Evolutionary conservation across 306 rosid species (phyloP).

Genomic region (Dalbergia cultrata): DNA sequence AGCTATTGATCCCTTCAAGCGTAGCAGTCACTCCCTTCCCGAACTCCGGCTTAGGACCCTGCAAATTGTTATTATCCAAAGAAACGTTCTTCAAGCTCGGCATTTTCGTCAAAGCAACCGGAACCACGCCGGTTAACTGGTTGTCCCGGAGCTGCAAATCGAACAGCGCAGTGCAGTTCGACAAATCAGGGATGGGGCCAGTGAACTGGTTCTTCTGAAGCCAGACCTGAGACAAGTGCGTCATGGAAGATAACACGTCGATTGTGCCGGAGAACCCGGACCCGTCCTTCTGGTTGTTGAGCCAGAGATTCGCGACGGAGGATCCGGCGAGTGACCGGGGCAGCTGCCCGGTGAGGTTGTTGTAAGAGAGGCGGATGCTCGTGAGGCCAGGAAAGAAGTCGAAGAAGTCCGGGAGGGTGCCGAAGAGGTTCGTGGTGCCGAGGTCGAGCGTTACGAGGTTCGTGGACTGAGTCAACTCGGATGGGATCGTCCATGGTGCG

Average conservation of each 20-base stretch:
- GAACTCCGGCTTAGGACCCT: slow-evolving; percentile 71
- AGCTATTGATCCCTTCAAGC: slow-evolving; percentile 60
- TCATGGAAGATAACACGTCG: slow-evolving; percentile 62
- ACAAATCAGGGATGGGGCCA: slow-evolving; percentile 72
- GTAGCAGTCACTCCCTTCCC: slow-evolving; percentile 42
- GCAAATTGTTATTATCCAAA: slow-evolving; percentile 68
- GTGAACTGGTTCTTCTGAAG: slow-evolving; percentile 73
- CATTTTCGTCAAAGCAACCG: slow-evolving; percentile 52
- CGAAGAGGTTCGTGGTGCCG: slow-evolving; percentile 50
- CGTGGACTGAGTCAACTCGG: slow-evolving; percentile 56
- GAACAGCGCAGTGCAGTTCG: slow-evolving; percentile 53
- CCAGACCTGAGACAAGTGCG: slow-evolving; percentile 69
- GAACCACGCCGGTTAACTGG: slow-evolving; percentile 68
- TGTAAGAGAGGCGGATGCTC: slow-evolving; percentile 74
- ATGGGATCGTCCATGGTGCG: slow-evolving; percentile 60
- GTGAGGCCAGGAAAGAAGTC: slow-evolving; percentile 56
- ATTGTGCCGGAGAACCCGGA: slow-evolving; percentile 67
- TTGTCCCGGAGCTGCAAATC: slow-evolving; percentile 85
- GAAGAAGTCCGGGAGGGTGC: slow-evolving; percentile 68
- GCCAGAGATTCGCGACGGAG: slow-evolving; percentile 65
- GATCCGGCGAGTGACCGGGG: slow-evolving; percentile 65
- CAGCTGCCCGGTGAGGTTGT: slow-evolving; percentile 68
- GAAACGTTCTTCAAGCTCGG: slow-evolving; percentile 58
- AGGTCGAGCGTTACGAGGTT: slow-evolving; percentile 55
- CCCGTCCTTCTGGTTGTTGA: slow-evolving; percentile 72